A percentile compares a stretch with the other conserved stretches of the same genome.
phyloP scores from a whole-genome alignment of 2,329 filamentous ascomycete genomes.

The Didymella pomorum region DNA sequence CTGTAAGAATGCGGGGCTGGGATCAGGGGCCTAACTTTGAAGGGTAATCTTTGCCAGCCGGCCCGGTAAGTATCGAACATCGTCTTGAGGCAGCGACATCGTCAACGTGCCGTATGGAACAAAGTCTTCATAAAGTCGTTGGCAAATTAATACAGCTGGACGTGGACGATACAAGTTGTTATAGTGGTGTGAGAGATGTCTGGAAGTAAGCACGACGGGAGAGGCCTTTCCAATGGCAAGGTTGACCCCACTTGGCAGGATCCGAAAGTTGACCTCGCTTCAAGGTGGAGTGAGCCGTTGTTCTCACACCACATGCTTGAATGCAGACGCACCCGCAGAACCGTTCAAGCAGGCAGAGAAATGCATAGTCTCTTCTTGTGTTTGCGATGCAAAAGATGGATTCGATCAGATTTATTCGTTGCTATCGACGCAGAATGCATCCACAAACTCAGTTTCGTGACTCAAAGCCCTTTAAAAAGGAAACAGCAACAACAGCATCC shows the following conservation, averaged over 20 bases:
- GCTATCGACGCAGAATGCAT: conserved; percentile 1
- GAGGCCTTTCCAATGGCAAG: not conserved
- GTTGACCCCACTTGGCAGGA: not conserved
- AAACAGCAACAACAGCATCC: not conserved
- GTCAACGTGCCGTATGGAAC: not conserved
- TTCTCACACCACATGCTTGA: too few species aligned
- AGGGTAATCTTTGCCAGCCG: too few species aligned
- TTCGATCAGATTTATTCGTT: not conserved
- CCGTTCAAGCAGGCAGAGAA: too few species aligned
- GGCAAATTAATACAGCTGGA: not conserved
- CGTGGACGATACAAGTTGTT: not conserved
- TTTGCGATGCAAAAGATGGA: not conserved
- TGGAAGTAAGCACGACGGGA: not conserved
- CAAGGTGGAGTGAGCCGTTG: too few species aligned
- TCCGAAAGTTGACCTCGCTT: not conserved
- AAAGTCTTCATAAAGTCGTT: too few species aligned
- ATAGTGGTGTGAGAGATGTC: not conserved
- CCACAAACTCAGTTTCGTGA: conserved; percentile 1
- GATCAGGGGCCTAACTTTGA: too few species aligned
- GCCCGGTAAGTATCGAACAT: not conserved
- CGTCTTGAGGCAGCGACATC: not conserved
- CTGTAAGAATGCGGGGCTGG: too few species aligned
- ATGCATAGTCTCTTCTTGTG: too few species aligned
- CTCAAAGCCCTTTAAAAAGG: conserved; percentile 1
- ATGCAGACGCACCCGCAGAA: too few species aligned